Percentiles rank a stretch among this genome's conserved stretches.
These are phyloP conservation scores for Sordaria brevicollis DNA, from an alignment of 495 filamentous ascomycete species.

Conservation along the genomic window DNA sequence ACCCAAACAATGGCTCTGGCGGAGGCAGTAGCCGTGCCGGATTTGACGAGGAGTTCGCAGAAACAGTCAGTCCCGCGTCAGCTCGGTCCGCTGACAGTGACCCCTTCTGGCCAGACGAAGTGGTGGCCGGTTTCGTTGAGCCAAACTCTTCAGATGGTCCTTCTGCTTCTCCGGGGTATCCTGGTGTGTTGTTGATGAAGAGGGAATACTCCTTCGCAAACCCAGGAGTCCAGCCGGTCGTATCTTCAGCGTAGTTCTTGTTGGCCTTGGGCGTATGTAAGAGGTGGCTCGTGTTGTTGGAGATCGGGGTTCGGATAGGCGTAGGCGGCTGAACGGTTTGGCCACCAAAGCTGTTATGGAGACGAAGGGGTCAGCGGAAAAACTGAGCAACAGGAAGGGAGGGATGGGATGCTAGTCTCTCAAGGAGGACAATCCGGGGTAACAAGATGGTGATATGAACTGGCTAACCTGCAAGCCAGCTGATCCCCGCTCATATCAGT, in stretches of 20 bases:
- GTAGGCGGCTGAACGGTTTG: constrained; percentile 69
- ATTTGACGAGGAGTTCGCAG: constrained; percentile 49
- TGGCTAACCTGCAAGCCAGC: constrained; percentile 56
- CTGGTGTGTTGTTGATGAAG: constrained; percentile 42
- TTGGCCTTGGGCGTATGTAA: constrained; percentile 57
- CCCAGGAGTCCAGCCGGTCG: constrained; percentile 41
- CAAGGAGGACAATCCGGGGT: neutral
- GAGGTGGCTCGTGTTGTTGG: constrained; percentile 45
- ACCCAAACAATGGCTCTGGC: constrained; percentile 38
- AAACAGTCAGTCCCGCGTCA: constrained; percentile 39
- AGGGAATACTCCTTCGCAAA: constrained; percentile 50
- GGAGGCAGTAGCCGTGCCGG: constrained; percentile 42
- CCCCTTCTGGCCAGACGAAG: constrained; percentile 25
- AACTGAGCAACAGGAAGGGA: neutral
- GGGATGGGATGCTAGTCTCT: neutral
- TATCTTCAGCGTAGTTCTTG: constrained; percentile 36
- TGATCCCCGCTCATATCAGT: constrained; percentile 71
- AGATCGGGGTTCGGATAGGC: constrained; percentile 63
- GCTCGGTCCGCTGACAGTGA: constrained; percentile 28
- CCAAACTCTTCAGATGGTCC: constrained; percentile 31
- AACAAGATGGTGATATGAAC: constrained; percentile 6
- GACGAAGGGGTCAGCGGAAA: constrained; percentile 1
- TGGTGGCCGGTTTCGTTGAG: constrained; percentile 19
- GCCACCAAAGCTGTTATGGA: constrained; percentile 57
- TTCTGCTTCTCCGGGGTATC: constrained; percentile 35